These are phyloP conservation scores for Aspergillus sergii DNA, from an alignment of 2,329 filamentous ascomycete species.

Conservation along the genomic window DNA sequence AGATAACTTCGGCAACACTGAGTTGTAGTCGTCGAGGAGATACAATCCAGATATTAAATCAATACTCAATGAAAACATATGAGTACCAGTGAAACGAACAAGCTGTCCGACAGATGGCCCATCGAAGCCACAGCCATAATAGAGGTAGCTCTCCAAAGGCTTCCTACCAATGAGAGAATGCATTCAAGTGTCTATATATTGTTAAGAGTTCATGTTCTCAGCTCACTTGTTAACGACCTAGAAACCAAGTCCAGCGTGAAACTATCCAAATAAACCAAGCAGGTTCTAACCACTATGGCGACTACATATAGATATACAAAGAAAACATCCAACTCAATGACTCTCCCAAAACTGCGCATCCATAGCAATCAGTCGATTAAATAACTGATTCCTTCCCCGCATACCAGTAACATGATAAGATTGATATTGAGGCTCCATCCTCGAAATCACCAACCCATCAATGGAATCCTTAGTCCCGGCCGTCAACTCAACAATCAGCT, in stretches of 20 bases:
- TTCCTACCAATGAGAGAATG: not conserved
- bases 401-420: conserved; percentile 70
- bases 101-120: too few species aligned
- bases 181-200: not conserved
- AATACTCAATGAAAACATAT: not conserved
- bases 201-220: not conserved
- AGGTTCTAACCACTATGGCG: not conserved
- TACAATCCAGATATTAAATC: not conserved
- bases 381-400: conserved; percentile 72
- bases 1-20: not conserved
- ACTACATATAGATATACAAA: not conserved
- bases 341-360: conserved; percentile 82
- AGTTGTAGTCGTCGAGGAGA: not conserved
- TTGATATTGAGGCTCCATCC: conserved; percentile 53
- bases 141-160: not conserved
- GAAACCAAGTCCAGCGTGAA: not conserved
- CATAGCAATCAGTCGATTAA: conserved; percentile 76
- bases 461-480: conserved; percentile 68
- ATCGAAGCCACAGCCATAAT: too few species aligned
- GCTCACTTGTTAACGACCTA: not conserved
- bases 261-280: not conserved
- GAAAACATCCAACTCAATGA: conserved; percentile 51
- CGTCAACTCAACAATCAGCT: conserved; percentile 79
- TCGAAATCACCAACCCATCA: conserved; percentile 71
- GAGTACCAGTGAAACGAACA: not conserved